These are phyloP conservation scores for Misopates orontium DNA, from an alignment of 257 asterid genomes.

Conservation along the genomic window DNA sequence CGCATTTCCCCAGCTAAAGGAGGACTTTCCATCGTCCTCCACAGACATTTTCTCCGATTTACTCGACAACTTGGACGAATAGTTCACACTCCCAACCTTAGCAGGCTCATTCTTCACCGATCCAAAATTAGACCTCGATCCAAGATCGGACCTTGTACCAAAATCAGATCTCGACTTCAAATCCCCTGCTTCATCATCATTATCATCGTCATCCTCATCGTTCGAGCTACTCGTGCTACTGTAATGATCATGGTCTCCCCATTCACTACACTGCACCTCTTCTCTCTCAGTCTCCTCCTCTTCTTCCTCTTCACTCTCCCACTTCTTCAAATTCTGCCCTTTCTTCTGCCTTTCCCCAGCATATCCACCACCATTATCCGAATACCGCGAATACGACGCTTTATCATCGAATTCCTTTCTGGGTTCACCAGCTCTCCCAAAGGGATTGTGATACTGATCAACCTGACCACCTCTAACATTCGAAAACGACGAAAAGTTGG, in stretches of 20 bases:
- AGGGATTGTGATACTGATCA: conserved; percentile 34
- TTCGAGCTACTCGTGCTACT: conserved; percentile 57
- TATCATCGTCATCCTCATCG: conserved; percentile 41
- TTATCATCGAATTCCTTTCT: conserved; percentile 49
- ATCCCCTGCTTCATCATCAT: conserved; percentile 33
- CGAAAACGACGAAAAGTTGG: conserved; percentile 46
- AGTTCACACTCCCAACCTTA: conserved; percentile 22
- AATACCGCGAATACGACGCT: conserved; percentile 42
- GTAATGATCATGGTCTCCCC: conserved; percentile 88
- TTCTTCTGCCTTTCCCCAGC: conserved; percentile 32
- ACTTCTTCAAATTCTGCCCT: conserved; percentile 39
- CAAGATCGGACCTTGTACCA: conserved; percentile 42
- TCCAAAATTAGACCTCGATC: conserved; percentile 6
- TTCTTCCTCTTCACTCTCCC: conserved; percentile 60
- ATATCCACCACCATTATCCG: conserved; percentile 31
- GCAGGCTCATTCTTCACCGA: conserved; percentile 42
- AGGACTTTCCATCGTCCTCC: conserved; percentile 62
- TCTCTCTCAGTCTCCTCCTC: conserved; percentile 68
- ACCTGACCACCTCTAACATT: conserved; percentile 34
- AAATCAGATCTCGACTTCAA: conserved; percentile 62
- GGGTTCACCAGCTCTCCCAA: conserved; percentile 7
- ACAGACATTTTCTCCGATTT: conserved; percentile 56
- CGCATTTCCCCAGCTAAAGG: conserved; percentile 73
- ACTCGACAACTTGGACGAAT: conserved; percentile 36
- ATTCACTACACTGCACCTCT: conserved; percentile 94